Evolutionary conservation across 768 basidiomycete genomes (phyloP).

Genomic region (Suillus tomentosus): DNA sequence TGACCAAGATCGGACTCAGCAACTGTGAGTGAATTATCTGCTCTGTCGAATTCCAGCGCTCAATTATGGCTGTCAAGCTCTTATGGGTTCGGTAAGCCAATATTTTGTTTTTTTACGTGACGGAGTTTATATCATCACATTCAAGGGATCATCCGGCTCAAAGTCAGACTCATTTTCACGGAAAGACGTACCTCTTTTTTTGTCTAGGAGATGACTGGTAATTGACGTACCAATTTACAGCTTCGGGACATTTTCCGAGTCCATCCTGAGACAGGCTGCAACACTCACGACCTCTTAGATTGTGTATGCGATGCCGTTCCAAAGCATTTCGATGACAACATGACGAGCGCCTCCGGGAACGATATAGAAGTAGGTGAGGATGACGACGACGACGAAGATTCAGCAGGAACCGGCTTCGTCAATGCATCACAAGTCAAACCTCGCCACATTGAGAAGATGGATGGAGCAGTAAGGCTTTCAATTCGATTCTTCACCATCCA

Average conservation of each 20-base stretch:
- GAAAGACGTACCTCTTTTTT: slow-evolving; percentile 67
- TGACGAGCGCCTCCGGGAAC: background rate
- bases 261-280: slow-evolving; percentile 74
- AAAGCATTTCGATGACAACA: slow-evolving; percentile 13
- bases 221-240: slow-evolving; percentile 39
- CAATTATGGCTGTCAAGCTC: slow-evolving; percentile 41
- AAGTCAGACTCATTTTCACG: slow-evolving; percentile 85
- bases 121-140: slow-evolving; percentile 14
- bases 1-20: slow-evolving; percentile 90
- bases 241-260: slow-evolving; percentile 93
- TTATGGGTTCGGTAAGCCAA: slow-evolving; percentile 65
- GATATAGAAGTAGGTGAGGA: slow-evolving; percentile 9
- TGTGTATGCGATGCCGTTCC: slow-evolving; percentile 61
- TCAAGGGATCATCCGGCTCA: slow-evolving; percentile 48
- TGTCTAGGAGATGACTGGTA: slow-evolving; percentile 3
- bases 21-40: slow-evolving; percentile 57
- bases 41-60: background rate
- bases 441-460: slow-evolving; percentile 45
- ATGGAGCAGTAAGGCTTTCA: slow-evolving; percentile 49
- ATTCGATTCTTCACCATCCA: slow-evolving; percentile 1
- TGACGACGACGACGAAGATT: slow-evolving; percentile 34
- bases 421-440: slow-evolving; percentile 62
- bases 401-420: slow-evolving; percentile 53
- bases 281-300: slow-evolving; percentile 90
- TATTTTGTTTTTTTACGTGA: background rate